A percentile compares a stretch with the other conserved stretches of the same genome.
These are phyloP conservation scores for Zalaria obscura DNA, from an alignment of 2,329 filamentous ascomycete species.

Conservation along the genomic window DNA sequence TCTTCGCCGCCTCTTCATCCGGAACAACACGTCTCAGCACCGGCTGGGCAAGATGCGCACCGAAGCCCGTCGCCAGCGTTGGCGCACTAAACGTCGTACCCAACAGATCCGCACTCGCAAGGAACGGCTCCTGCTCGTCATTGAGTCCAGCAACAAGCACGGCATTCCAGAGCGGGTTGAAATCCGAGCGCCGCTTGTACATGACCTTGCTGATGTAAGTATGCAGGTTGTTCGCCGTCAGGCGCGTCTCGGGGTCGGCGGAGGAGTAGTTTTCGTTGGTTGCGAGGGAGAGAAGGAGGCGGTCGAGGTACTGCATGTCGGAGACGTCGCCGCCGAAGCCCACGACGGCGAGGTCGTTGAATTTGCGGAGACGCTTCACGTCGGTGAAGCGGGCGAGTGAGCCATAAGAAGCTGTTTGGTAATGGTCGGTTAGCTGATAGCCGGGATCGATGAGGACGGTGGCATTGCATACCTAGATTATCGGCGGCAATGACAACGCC, in stretches of 20 bases:
- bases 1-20: conserved; percentile 63
- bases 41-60: conserved; percentile 82
- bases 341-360: conserved; percentile 70
- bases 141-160: conserved; percentile 83
- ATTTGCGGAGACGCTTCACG: conserved; percentile 85
- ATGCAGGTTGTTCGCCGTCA: conserved; percentile 89
- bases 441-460: not conserved
- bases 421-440: not conserved
- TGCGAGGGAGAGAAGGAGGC: conserved; percentile 72
- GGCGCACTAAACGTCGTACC: conserved; percentile 85
- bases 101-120: conserved; percentile 80
- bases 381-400: conserved; percentile 90
- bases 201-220: conserved; percentile 93
- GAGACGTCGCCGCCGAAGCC: conserved; percentile 95
- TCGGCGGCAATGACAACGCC: conserved; percentile 95
- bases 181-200: conserved; percentile 86
- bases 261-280: conserved; percentile 75
- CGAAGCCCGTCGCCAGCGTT: conserved; percentile 84
- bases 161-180: conserved; percentile 97
- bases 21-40: conserved; percentile 74
- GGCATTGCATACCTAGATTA: conserved; percentile 61
- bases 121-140: conserved; percentile 66
- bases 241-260: conserved; percentile 23
- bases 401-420: conserved; percentile 71
- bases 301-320: conserved; percentile 98